Percentiles rank a stretch among this genome's conserved stretches.
Conservation (phyloP, 108 stramenopile species). For the Skeletonema marinoi region DNA sequence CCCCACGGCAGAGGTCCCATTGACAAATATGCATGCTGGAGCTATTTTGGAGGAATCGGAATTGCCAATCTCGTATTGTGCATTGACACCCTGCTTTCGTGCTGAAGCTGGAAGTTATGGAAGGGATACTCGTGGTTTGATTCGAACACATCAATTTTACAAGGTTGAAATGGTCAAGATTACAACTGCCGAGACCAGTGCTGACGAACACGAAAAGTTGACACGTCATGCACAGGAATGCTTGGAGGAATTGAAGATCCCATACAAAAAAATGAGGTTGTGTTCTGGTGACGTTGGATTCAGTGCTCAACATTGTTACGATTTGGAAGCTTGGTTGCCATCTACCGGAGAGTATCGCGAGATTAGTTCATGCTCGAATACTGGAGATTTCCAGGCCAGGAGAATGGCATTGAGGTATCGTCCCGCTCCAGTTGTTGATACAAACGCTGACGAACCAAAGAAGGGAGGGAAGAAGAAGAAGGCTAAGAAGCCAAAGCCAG, state of each 20-base stretch:
- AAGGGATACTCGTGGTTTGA: conserved; percentile 93
- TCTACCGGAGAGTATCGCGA: conserved; percentile 92
- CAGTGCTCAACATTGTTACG: conserved; percentile 93
- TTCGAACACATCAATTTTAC: conserved; percentile 97
- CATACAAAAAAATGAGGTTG: conserved; percentile 92
- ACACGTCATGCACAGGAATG: conserved; percentile 87
- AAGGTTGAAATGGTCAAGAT: conserved; percentile 99
- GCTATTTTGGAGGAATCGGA: conserved; percentile 86
- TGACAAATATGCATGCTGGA: conserved; percentile 92
- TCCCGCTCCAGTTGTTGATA: conserved; percentile 38
- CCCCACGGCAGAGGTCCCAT: conserved; percentile 96
- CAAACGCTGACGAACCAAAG: conserved; percentile 20
- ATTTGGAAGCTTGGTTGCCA: conserved; percentile 98
- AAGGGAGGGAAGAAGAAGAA: conserved; percentile 67
- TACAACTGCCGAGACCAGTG: conserved; percentile 77
- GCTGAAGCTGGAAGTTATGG: conserved; percentile 98
- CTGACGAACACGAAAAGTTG: conserved; percentile 87
- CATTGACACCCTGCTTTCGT: conserved; percentile 96
- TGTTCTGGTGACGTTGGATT: conserved; percentile 97
- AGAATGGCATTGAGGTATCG: conserved; percentile 95
- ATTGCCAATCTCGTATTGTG: conserved; percentile 88
- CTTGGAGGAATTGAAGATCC: conserved; percentile 86
- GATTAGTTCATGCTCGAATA: conserved; percentile 94
- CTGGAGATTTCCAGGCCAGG: conserved; percentile 97
- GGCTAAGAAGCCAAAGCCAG: conserved; percentile 80